Base-by-base conservation (phyloP, 2,329 filamentous ascomycete genomes). In the Cladophialophora yegresii region DNA sequence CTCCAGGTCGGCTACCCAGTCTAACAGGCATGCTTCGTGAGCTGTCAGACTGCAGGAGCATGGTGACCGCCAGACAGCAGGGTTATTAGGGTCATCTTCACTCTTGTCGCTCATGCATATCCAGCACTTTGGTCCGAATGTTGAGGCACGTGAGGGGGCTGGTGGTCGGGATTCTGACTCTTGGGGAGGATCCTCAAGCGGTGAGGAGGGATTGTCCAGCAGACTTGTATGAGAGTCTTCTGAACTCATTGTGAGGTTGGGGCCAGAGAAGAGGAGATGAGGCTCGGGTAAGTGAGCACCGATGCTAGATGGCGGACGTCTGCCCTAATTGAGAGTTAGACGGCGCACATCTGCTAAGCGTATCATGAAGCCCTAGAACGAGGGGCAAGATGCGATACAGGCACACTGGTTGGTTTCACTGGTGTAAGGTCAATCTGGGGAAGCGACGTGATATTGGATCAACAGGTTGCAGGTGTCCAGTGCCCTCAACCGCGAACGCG, bases 1-100 rank as follows among this genome's bases (percentile, higher is more conserved):
- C 77, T 97, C 92, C 73, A 92, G 86, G 74, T 96, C 92, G n/a
- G 91, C 89, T 20, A 98, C 89, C 93, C 93, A 99, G 72, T 92
- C 89, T 45, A 98, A 82, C 69, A 98, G 83, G 75, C 93, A 96
- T 65, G 87, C 85, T 75, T 98, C 92, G 75, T 99, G 95, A 1
- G 93, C 95, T 62, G 91, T 90, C 45, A 99, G 83, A 12, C 91
- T 92, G 77, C 95, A 99, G 0, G 89, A 89, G 75, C 95, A 99
- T 1, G 95, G 93, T 61, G 89, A 90, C 51, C 91, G 87, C 93
- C 95, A 99, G 70, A 83, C 82, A 5, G 70, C 67, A 1, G 82
- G 82, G 28, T 84, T 84, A 12, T 82, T 81, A 8, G 84, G 83
- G n/a, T 80, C 79, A 63, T 89, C 86, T 72, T 89, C 87, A 6